These are phyloP conservation scores for Mucor mucedo DNA, from an alignment of 371 early-diverging fungal species.

Conservation along the genomic window DNA sequence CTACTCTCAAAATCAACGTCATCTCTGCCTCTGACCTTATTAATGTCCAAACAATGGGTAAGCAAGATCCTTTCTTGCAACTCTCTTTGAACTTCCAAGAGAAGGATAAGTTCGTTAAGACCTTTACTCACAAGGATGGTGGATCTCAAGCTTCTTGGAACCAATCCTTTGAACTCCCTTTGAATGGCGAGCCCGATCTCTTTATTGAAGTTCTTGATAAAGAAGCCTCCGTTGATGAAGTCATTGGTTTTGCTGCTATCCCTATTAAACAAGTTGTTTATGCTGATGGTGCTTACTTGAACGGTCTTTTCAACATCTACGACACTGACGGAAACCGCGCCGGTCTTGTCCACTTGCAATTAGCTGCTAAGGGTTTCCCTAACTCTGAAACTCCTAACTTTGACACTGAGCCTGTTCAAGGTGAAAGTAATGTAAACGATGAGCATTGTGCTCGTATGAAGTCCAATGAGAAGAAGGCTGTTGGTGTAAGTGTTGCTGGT, in stretches of 20 bases:
- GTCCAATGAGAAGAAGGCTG: slow-evolving; percentile 51
- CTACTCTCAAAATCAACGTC: slow-evolving; percentile 46
- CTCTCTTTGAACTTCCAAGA: slow-evolving; percentile 52
- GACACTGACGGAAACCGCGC: slow-evolving; percentile 49
- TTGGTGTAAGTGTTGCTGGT: slow-evolving; percentile 51
- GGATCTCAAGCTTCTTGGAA: slow-evolving; percentile 63
- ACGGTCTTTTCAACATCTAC: slow-evolving; percentile 55
- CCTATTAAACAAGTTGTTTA: slow-evolving; percentile 61
- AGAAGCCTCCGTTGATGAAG: slow-evolving; percentile 50
- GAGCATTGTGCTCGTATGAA: slow-evolving; percentile 55
- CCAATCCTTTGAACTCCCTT: slow-evolving; percentile 54
- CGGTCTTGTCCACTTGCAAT: slow-evolving; percentile 55
- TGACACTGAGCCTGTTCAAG: slow-evolving; percentile 36
- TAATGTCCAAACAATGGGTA: slow-evolving; percentile 54
- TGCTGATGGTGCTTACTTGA: slow-evolving; percentile 53
- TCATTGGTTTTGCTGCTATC: slow-evolving; percentile 67
- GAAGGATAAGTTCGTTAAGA: slow-evolving; percentile 56
- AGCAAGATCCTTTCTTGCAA: slow-evolving; percentile 65
- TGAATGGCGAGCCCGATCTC: slow-evolving; percentile 55
- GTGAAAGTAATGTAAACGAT: slow-evolving; percentile 55
- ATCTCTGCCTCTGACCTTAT: slow-evolving; percentile 48
- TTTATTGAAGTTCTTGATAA: slow-evolving; percentile 64
- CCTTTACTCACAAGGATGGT: slow-evolving; percentile 61
- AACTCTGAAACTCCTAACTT: slow-evolving; percentile 40
- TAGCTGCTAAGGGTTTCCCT: slow-evolving; percentile 56